Evolutionary conservation across 768 basidiomycete genomes (phyloP), one percentile per base, ranked within the genome.

Genomic region (Paxillus ammoniavirescens): DNA sequence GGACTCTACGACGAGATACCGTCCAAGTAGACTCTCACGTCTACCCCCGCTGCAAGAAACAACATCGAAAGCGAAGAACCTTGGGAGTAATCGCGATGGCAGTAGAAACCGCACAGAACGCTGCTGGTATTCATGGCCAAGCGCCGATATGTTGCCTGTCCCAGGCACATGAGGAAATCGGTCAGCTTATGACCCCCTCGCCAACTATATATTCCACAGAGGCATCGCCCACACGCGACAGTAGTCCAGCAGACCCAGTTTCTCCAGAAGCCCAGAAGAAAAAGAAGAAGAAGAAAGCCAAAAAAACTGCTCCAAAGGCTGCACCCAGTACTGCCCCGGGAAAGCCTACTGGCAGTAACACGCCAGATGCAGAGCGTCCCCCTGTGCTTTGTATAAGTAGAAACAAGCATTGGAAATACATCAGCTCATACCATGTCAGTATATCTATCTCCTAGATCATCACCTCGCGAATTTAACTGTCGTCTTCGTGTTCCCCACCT

Each of bases 331-430:
- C 67, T 45, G 56, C 70, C 17, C 59, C 65, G 28, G 59, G 63
- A 15, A 75, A 70, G 54, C 51, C 67, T 33, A 66, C 63, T 26
- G 26, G 26, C 18, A 61, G 60, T 42, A 65, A 59, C 26, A 73
- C 76, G 31, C 70, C 71, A 28, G 79, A 80, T 28, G 73, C 71
- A 42, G 68, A 73, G 35, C 80, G 81, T 42, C 82, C 82, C 14
- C 78, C 86, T 0, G 82, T 88, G 35, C 79, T 94, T 3, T 90
- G 88, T 67, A 94, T 95, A 62, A 91, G 88, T 72, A 82, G 93
- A 60, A 93, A 94, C 75, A 95, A 95, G 69, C 93, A 95, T 64
- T 93, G 92, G 93, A 83, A 86, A 28, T 93, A 93, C 64, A 93
- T 94, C 72, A 91, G 89, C 71, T 91, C 91, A 21, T 93, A 90